Evolutionary conservation across 1,284 basidiomycete genomes (phyloP).

Genomic region (Rhodofomes roseus): DNA sequence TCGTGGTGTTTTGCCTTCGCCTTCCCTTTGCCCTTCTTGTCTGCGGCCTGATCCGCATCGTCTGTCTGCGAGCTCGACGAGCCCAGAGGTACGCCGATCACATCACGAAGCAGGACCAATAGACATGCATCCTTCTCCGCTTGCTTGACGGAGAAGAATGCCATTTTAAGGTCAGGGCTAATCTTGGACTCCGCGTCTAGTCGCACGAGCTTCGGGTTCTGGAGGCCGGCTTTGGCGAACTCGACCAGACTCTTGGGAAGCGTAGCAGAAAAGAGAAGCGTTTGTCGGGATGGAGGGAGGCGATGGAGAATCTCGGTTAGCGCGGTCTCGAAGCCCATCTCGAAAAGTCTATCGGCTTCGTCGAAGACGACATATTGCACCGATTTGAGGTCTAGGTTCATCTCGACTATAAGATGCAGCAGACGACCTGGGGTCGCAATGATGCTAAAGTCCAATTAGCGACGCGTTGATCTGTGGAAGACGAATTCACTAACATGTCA

Average conservation of each 20-base stretch:
- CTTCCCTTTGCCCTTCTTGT: constrained; percentile 50
- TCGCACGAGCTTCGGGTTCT: constrained; percentile 92
- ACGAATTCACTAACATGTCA: constrained; percentile 70
- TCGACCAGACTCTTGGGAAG: constrained; percentile 95
- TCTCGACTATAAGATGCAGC: constrained; percentile 94
- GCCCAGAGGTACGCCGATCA: constrained; percentile 78
- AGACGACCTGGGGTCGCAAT: constrained; percentile 98
- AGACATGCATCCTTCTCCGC: constrained; percentile 94
- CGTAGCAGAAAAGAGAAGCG: constrained; percentile 94
- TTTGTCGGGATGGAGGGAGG: constrained; percentile 85
- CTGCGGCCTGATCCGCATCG: constrained; percentile 27
- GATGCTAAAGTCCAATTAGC: constrained; percentile 49
- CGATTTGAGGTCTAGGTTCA: constrained; percentile 90
- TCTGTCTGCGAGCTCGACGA: constrained; percentile 22
- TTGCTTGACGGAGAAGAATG: constrained; percentile 92
- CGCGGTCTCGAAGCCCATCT: constrained; percentile 95
- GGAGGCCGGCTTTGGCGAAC: constrained; percentile 94
- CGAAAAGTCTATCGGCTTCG: constrained; percentile 96
- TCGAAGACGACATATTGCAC: constrained; percentile 95
- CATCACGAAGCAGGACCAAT: constrained; percentile 79
- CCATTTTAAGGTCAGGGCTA: constrained; percentile 89
- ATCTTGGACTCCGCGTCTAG: constrained; percentile 96
- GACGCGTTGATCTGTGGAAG: constrained; percentile 13
- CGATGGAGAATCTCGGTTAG: constrained; percentile 89
- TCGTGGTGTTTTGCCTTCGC: constrained; percentile 40